Evolutionary conservation across 768 basidiomycete species (phyloP).

Genomic region (Leccinum imitatum): DNA sequence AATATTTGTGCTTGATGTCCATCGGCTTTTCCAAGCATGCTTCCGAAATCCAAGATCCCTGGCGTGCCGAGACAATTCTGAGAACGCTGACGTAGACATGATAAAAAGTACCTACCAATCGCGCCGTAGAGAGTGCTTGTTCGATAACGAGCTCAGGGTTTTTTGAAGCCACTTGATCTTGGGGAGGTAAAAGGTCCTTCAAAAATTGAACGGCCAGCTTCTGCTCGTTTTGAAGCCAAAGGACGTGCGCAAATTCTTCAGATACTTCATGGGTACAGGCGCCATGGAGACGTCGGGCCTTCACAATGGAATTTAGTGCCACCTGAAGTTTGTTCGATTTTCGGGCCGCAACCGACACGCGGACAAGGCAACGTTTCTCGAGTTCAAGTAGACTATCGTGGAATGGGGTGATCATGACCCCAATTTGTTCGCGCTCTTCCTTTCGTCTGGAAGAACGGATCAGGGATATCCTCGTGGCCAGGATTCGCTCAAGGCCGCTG

Average conservation of each 20-base stretch:
- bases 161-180: constrained; percentile 8
- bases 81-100: neutral
- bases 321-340: constrained; percentile 68
- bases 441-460: constrained; percentile 66
- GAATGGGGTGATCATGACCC: constrained; percentile 60
- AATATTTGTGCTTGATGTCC: constrained; percentile 69
- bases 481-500: constrained; percentile 66
- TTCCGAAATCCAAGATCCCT: constrained; percentile 92
- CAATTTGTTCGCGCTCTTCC: constrained; percentile 76
- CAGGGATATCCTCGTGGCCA: constrained; percentile 82
- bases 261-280: constrained; percentile 52
- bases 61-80: constrained; percentile 1
- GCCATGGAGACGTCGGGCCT: constrained; percentile 63
- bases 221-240: constrained; percentile 88
- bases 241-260: constrained; percentile 83
- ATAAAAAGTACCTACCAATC: constrained; percentile 50
- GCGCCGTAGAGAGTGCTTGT: constrained; percentile 53
- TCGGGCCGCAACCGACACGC: constrained; percentile 72
- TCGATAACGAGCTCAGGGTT: constrained; percentile 21
- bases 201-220: constrained; percentile 77
- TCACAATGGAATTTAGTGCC: constrained; percentile 81
- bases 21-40: constrained; percentile 80
- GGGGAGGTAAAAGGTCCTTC: constrained; percentile 35
- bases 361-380: constrained; percentile 70
- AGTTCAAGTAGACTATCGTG: constrained; percentile 49